A percentile compares a stretch with the other conserved stretches of the same genome.
Conservation (phyloP, 306 rosid species). For the Pyrus pyrifolia region DNA sequence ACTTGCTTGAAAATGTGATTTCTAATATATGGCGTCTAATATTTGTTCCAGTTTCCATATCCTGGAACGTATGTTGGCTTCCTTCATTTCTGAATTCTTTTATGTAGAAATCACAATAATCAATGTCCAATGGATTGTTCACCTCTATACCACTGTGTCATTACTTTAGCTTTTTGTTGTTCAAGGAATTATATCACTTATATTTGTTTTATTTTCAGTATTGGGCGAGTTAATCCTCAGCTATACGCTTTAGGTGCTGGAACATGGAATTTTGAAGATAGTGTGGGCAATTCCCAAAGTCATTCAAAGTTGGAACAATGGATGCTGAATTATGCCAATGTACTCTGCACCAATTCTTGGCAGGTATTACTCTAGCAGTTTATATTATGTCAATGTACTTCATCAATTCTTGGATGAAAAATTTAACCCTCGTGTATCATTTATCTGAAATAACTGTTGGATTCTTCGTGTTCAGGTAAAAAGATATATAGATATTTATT, state of each 20-base stretch:
- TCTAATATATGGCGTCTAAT: neutral
- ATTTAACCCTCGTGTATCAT: neutral
- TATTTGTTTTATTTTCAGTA: constrained; percentile 43
- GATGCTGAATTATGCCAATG: constrained; percentile 74
- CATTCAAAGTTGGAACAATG: constrained; percentile 45
- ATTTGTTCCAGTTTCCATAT: neutral
- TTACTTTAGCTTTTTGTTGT: constrained; percentile 6
- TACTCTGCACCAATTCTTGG: constrained; percentile 87
- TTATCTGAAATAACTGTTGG: neutral
- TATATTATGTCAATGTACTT: neutral
- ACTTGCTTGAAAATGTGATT: neutral
- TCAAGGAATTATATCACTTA: constrained; percentile 15
- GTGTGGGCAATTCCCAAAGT: constrained; percentile 25
- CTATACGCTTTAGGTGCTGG: constrained; percentile 74
- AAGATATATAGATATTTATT: constrained; percentile 83
- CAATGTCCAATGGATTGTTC: neutral
- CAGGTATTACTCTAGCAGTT: constrained; percentile 43
- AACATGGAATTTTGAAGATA: constrained; percentile 41
- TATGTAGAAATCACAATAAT: neutral
- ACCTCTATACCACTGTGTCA: neutral
- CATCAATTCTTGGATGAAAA: neutral
- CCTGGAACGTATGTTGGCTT: neutral
- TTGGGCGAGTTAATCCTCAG: constrained; percentile 77
- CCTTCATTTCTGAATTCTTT: neutral
- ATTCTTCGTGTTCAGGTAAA: constrained; percentile 51